These are phyloP conservation scores for Erysimum cheiranthoides DNA, from an alignment of 345 rosid species.

Conservation along the genomic window DNA sequence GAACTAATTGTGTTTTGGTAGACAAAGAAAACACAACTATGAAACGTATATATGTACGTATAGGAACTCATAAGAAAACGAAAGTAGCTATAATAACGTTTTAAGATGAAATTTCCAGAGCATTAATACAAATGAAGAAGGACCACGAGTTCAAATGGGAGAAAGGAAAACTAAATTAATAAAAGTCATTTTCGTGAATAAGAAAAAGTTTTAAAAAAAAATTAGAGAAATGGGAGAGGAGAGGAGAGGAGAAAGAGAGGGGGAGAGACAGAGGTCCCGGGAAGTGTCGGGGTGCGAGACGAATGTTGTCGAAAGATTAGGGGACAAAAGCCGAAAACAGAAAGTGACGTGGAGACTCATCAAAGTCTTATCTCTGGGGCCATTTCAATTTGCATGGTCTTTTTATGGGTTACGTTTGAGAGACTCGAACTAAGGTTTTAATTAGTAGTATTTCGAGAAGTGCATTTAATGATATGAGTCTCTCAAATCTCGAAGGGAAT, in stretches of 20 bases:
- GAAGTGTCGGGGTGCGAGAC: conserved; percentile 63
- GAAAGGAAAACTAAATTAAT: conserved; percentile 6
- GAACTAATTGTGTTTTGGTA: neutral
- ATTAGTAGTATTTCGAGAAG: conserved; percentile 21
- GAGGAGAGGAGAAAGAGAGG: conserved; percentile 23
- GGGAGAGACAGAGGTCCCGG: conserved; percentile 67
- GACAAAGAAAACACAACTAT: conserved; percentile 3
- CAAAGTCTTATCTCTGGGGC: conserved; percentile 28
- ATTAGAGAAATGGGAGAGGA: conserved; percentile 31
- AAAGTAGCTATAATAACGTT: conserved; percentile 26
- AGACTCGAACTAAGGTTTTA: conserved; percentile 17
- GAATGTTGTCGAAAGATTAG: conserved; percentile 61
- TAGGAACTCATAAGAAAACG: neutral
- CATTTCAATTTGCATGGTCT: conserved; percentile 39
- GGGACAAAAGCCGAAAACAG: conserved; percentile 63
- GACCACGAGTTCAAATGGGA: conserved; percentile 37
- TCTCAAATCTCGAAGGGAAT: conserved; percentile 45
- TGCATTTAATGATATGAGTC: conserved; percentile 44
- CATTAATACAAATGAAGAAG: conserved; percentile 33
- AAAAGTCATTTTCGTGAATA: conserved; percentile 13
- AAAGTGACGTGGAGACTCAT: conserved; percentile 58
- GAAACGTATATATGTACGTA: conserved; percentile 2
- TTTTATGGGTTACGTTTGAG: conserved; percentile 39
- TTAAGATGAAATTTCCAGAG: conserved; percentile 26
- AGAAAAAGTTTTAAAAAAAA: conserved; percentile 22